These are phyloP conservation scores for Colletotrichum sojae DNA, from an alignment of 2,329 filamentous ascomycete species.

Conservation along the genomic window DNA sequence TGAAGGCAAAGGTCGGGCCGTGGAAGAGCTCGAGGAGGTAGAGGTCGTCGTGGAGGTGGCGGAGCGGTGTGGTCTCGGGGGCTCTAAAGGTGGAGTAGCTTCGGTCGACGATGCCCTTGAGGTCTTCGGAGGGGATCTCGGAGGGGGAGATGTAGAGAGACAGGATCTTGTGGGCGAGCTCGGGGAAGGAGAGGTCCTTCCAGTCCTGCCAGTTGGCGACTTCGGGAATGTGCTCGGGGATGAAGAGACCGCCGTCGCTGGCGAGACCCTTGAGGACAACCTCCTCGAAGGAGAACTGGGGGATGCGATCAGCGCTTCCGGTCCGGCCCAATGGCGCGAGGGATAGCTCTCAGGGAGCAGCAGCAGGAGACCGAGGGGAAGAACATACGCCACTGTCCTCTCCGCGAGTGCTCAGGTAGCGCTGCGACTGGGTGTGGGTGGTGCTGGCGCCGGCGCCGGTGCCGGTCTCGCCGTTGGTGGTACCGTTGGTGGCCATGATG, in stretches of 20 bases:
- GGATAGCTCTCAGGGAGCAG: not conserved
- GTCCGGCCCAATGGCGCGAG: not conserved
- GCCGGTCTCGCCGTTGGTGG: slow-evolving; percentile 47
- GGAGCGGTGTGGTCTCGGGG: slow-evolving; percentile 82
- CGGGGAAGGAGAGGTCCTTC: slow-evolving; percentile 83
- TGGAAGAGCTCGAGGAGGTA: slow-evolving; percentile 96
- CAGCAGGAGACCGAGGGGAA: slow-evolving; percentile 7
- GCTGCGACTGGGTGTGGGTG: slow-evolving; percentile 62
- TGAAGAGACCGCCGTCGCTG: slow-evolving; percentile 88
- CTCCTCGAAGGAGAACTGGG: slow-evolving; percentile 88
- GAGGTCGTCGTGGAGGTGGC: slow-evolving; percentile 83
- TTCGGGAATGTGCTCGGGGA: slow-evolving; percentile 84
- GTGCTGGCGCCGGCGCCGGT: slow-evolving; percentile 40
- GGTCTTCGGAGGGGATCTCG: slow-evolving; percentile 85
- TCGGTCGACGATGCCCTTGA: slow-evolving; percentile 85
- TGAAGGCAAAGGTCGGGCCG: slow-evolving; percentile 95
- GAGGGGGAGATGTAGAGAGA: slow-evolving; percentile 86
- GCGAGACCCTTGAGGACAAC: slow-evolving; percentile 92
- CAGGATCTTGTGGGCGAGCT: slow-evolving; percentile 88
- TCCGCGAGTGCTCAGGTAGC: slow-evolving; percentile 66
- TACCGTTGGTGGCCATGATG: slow-evolving; percentile 60
- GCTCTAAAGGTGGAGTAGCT: slow-evolving; percentile 93
- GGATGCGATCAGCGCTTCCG: slow-evolving; percentile 31
- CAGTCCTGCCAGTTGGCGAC: slow-evolving; percentile 78
- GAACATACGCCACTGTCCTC: slow-evolving; percentile 62